Percentiles rank a stretch among this genome's conserved stretches.
Conservation (phyloP, 108 stramenopile species). For the Cyclotella cryptica region DNA sequence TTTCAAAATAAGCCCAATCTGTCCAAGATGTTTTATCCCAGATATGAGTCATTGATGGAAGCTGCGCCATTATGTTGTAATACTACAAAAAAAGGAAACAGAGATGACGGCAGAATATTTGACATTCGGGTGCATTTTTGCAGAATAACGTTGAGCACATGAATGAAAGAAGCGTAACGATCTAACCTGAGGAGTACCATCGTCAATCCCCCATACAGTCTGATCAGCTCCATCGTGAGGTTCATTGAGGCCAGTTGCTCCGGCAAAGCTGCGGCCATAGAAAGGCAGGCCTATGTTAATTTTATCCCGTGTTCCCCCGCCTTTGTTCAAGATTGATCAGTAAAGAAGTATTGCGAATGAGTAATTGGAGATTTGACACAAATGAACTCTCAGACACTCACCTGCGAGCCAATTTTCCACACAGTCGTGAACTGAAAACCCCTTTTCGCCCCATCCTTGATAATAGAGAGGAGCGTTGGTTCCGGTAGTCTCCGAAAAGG, state of each 20-base stretch:
- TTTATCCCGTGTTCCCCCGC: constrained; percentile 38
- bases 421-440: constrained; percentile 35
- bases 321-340: background rate
- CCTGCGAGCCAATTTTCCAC: constrained; percentile 45
- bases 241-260: constrained; percentile 44
- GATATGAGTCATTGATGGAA: constrained; percentile 40
- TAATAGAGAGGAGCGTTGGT: constrained; percentile 41
- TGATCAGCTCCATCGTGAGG: constrained; percentile 46
- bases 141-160: background rate
- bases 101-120: background rate
- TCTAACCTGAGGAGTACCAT: constrained; percentile 25
- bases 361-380: too few relatives aligned
- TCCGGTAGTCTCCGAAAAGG: constrained; percentile 34
- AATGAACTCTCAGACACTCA: background rate
- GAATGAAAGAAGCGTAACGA: background rate
- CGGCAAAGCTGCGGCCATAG: constrained; percentile 37
- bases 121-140: background rate
- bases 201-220: constrained; percentile 31
- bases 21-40: constrained; percentile 47
- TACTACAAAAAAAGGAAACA: constrained; percentile 5
- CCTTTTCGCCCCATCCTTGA: constrained; percentile 46
- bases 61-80: constrained; percentile 41
- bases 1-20: constrained; percentile 38
- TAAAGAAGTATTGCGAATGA: background rate
- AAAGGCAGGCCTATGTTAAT: constrained; percentile 40